phyloP scores from a whole-genome alignment of 805 yeast species.

The Myxozyma melibiosi region DNA sequence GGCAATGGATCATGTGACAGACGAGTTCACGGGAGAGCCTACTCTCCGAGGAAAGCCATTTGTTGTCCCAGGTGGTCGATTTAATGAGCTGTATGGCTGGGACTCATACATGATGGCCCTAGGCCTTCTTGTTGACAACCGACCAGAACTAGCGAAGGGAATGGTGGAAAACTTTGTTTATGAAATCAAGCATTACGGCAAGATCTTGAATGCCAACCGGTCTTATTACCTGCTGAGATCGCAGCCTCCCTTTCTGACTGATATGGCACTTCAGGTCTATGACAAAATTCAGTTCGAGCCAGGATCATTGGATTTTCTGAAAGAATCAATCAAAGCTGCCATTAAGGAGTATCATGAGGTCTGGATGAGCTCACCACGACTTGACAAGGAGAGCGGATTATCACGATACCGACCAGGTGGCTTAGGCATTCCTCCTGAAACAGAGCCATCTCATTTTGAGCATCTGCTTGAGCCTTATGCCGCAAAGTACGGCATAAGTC shows the following conservation, averaged over 20 bases:
- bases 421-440: slow-evolving; percentile 93
- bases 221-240: slow-evolving; percentile 88
- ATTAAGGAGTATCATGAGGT: slow-evolving; percentile 81
- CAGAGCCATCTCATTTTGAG: slow-evolving; percentile 86
- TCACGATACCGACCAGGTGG: slow-evolving; percentile 92
- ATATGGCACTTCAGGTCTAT: slow-evolving; percentile 77
- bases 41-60: slow-evolving; percentile 73
- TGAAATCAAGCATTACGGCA: slow-evolving; percentile 88
- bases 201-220: slow-evolving; percentile 90
- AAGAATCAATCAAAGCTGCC: slow-evolving; percentile 71
- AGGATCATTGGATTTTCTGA: slow-evolving; percentile 59
- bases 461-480: slow-evolving; percentile 70
- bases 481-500: slow-evolving; percentile 56
- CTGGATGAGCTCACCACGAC: slow-evolving; percentile 77
- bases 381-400: slow-evolving; percentile 71
- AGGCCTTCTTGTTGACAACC: slow-evolving; percentile 71
- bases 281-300: slow-evolving; percentile 49
- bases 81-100: slow-evolving; percentile 97
- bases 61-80: slow-evolving; percentile 96
- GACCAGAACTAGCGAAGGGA: slow-evolving; percentile 74
- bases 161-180: slow-evolving; percentile 91
- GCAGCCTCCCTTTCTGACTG: slow-evolving; percentile 96
- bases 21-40: slow-evolving; percentile 54
- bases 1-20: slow-evolving; percentile 59
- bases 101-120: slow-evolving; percentile 91